Conservation (phyloP, 2,329 filamentous ascomycete species). For the Apiospora aurea region DNA sequence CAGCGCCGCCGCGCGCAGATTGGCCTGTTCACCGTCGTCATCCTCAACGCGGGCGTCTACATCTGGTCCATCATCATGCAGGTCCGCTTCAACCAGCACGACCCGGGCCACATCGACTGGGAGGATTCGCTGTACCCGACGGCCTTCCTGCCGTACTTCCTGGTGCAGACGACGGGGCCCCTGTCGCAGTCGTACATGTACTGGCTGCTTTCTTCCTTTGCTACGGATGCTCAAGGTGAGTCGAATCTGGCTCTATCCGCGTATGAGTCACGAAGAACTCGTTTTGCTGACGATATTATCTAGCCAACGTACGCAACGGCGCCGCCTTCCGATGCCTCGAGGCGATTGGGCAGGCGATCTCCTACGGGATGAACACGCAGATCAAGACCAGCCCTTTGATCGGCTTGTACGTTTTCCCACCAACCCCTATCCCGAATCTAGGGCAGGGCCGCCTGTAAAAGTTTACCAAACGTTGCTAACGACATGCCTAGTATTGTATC, state of each 20-base stretch:
- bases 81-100: slow-evolving; percentile 44
- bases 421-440: background rate
- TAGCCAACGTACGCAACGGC: slow-evolving; percentile 50
- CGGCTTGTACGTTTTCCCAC: slow-evolving; percentile 44
- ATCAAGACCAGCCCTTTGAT: slow-evolving; percentile 45
- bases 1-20: slow-evolving; percentile 54
- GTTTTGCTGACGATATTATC: background rate
- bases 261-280: background rate
- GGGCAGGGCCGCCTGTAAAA: background rate
- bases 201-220: slow-evolving; percentile 52
- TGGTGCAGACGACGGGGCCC: slow-evolving; percentile 51
- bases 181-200: slow-evolving; percentile 54
- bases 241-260: background rate
- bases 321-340: slow-evolving; percentile 50
- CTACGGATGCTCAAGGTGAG: slow-evolving; percentile 48
- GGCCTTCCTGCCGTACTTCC: slow-evolving; percentile 56
- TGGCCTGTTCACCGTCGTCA: slow-evolving; percentile 51
- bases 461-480: background rate
- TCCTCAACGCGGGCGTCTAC: slow-evolving; percentile 56
- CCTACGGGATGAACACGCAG: slow-evolving; percentile 51
- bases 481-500: slow-evolving; percentile 43
- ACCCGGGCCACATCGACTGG: slow-evolving; percentile 55
- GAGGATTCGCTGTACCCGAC: slow-evolving; percentile 49
- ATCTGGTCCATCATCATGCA: slow-evolving; percentile 59
- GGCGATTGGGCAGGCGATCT: slow-evolving; percentile 49